Evolutionary conservation across 75 land plant species (phyloP).

Genomic region (Chamaecyparis obtusa): DNA sequence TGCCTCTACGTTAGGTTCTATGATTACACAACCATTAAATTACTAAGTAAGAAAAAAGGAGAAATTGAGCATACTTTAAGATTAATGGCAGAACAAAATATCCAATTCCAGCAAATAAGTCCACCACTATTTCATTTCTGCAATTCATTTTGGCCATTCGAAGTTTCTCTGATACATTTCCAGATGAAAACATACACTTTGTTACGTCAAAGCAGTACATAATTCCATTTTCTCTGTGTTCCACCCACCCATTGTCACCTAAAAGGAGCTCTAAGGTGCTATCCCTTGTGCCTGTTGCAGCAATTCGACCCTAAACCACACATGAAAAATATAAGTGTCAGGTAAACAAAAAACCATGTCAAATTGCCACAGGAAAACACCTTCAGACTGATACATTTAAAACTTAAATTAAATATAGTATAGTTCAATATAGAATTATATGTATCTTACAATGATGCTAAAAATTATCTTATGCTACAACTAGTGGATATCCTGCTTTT

Average conservation of each 20-base stretch:
- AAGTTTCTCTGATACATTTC: conserved; percentile 85
- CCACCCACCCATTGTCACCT: conserved; percentile 89
- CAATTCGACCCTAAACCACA: conserved; percentile 62
- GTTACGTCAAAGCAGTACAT: conserved; percentile 91
- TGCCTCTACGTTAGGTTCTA: neutral
- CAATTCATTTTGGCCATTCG: conserved; percentile 73
- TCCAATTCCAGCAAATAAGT: conserved; percentile 94
- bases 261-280: conserved; percentile 71
- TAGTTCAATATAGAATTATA: neutral
- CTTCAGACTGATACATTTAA: neutral
- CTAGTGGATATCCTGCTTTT: neutral
- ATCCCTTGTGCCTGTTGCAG: conserved; percentile 78
- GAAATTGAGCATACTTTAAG: conserved; percentile 52
- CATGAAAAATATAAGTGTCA: conserved; percentile 1
- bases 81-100: conserved; percentile 87
- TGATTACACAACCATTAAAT: neutral
- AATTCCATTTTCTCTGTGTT: conserved; percentile 88
- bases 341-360: neutral
- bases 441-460: neutral
- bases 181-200: conserved; percentile 98
- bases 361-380: neutral
- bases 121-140: conserved; percentile 68
- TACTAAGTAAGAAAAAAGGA: neutral
- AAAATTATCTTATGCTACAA: neutral
- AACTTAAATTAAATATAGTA: neutral